Conservation (phyloP, 805 yeast genomes). For the Nakazawaea siamensis region DNA sequence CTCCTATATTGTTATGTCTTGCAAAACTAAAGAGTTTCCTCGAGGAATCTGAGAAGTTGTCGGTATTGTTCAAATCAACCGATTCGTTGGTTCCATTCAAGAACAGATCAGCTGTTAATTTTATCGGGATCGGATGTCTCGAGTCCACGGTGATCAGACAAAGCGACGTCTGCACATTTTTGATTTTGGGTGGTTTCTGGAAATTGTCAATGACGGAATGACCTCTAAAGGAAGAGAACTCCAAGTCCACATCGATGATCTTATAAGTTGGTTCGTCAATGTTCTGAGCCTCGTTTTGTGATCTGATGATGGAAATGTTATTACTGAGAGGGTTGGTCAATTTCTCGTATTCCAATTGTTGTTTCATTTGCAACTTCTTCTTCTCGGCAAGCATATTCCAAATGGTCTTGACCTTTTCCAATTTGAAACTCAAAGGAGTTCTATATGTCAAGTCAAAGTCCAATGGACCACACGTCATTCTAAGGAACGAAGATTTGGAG, state of each 20-base stretch:
- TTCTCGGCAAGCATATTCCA: conserved; percentile 7
- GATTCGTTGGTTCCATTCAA: conserved; percentile 9
- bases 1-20: conserved; percentile 7
- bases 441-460: conserved; percentile 6
- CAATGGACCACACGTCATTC: conserved; percentile 1
- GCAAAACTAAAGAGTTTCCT: conserved; percentile 8
- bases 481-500: conserved; percentile 8
- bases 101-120: conserved; percentile 8
- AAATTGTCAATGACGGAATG: background rate
- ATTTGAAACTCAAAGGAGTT: conserved; percentile 6
- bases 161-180: conserved; percentile 1
- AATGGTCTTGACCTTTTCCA: conserved; percentile 3
- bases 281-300: conserved; percentile 1
- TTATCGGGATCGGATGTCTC: conserved; percentile 8
- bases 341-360: conserved; percentile 2
- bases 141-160: conserved; percentile 7
- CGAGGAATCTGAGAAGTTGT: conserved; percentile 1
- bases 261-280: background rate
- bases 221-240: conserved; percentile 6
- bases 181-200: conserved; percentile 9
- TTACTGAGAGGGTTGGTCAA: background rate
- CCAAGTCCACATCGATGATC: conserved; percentile 6
- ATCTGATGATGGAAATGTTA: conserved; percentile 1
- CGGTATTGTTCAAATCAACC: conserved; percentile 7
- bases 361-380: conserved; percentile 5